A percentile compares a stretch with the other conserved stretches of the same genome.
Evolutionary conservation across 176 grass and related monocot species (phyloP).

Genomic region (Musa beccarii): DNA sequence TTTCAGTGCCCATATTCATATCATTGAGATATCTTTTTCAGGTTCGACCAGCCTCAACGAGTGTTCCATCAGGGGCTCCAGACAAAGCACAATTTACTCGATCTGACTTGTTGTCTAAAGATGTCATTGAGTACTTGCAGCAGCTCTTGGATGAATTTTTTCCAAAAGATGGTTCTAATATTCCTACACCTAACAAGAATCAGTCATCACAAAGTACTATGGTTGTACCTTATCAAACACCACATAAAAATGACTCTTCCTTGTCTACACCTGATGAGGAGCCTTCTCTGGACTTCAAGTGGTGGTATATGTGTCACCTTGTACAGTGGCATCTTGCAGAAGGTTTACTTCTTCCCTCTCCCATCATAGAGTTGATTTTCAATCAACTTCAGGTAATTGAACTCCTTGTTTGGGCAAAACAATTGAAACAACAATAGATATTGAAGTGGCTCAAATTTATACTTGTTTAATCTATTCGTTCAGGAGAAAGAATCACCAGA

Average conservation of each 20-base stretch:
- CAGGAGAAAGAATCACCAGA: conserved; percentile 86
- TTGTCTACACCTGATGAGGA: conserved; percentile 54
- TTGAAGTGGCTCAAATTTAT: conserved; percentile 11
- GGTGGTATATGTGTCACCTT: conserved; percentile 86
- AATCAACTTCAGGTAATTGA: conserved; percentile 69
- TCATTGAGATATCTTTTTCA: conserved; percentile 26
- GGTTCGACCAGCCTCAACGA: conserved; percentile 44
- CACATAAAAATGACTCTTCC: conserved; percentile 48
- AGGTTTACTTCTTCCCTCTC: conserved; percentile 65
- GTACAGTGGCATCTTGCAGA: conserved; percentile 89
- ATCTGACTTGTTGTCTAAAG: conserved; percentile 87
- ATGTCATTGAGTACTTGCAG: conserved; percentile 81
- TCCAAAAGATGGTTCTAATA: conserved; percentile 49
- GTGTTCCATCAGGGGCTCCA: conserved; percentile 46
- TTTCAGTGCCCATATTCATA: not conserved
- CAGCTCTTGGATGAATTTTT: conserved; percentile 88
- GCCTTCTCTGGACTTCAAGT: conserved; percentile 65
- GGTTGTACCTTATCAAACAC: conserved; percentile 36
- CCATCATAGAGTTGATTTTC: conserved; percentile 66
- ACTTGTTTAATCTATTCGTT: conserved; percentile 12
- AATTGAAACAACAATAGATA: not conserved
- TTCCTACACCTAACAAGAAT: conserved; percentile 47
- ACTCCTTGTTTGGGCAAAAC: not conserved
- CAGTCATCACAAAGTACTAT: conserved; percentile 56
- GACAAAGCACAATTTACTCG: conserved; percentile 56